Percentiles rank a stretch among this genome's conserved stretches.
Conservation (phyloP, 2,329 filamentous ascomycete genomes). For the Curvularia lunata region DNA sequence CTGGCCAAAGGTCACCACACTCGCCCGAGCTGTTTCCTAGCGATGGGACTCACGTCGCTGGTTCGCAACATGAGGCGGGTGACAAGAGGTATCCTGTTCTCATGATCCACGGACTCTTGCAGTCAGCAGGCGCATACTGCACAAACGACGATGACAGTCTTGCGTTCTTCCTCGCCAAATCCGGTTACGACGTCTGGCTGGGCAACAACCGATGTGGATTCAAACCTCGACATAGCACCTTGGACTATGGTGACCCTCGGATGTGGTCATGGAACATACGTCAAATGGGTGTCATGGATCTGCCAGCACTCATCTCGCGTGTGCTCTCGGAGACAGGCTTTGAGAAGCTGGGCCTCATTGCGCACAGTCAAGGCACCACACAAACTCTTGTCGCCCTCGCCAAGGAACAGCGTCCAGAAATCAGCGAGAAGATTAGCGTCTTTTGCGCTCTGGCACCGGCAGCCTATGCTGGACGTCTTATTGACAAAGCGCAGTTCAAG, state of each 20-base stretch:
- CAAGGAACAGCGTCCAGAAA: conserved; percentile 85
- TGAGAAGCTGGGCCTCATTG: conserved; percentile 79
- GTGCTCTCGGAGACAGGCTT: conserved; percentile 85
- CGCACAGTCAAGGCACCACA: conserved; percentile 90
- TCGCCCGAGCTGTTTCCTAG: conserved; percentile 68
- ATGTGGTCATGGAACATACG: conserved; percentile 97
- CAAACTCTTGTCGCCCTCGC: conserved; percentile 86
- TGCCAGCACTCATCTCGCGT: conserved; percentile 79
- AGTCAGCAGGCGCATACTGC: conserved; percentile 87
- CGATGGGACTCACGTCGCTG: conserved; percentile 32
- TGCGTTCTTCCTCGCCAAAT: conserved; percentile 90
- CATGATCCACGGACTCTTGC: conserved; percentile 85
- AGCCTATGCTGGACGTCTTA: conserved; percentile 84
- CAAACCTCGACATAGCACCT: conserved; percentile 73
- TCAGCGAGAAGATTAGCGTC: conserved; percentile 81
- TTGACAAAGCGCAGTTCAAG: conserved; percentile 87
- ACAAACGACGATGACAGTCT: conserved; percentile 88
- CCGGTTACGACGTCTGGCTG: conserved; percentile 93
- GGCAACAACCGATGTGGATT: conserved; percentile 94
- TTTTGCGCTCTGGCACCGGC: conserved; percentile 92
- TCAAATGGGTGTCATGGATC: conserved; percentile 89
- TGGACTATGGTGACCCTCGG: conserved; percentile 77
- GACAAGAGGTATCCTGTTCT: conserved; percentile 79
- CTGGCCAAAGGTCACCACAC: conserved; percentile 59
- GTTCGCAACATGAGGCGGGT: conserved; percentile 40